Evolutionary conservation across 2,329 filamentous ascomycete genomes (phyloP).

Genomic region (Conoideocrella luteorostrata): DNA sequence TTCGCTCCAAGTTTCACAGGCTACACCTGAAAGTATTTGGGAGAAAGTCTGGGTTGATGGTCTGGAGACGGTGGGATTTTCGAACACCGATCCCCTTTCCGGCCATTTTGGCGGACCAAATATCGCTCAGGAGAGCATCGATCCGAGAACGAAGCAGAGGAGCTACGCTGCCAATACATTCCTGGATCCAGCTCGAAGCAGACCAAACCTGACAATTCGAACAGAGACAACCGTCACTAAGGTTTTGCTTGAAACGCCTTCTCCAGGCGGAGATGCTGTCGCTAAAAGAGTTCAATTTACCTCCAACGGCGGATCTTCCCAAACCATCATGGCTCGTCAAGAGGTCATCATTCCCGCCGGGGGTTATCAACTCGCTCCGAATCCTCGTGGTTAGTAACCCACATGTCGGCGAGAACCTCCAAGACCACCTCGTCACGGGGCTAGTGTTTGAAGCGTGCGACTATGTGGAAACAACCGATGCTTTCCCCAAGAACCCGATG

Average conservation of each 20-base stretch:
- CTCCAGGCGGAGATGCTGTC: neutral
- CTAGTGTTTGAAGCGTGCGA: slow-evolving; percentile 10
- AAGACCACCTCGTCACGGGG: slow-evolving; percentile 25
- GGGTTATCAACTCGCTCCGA: slow-evolving; percentile 34
- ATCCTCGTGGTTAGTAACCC: slow-evolving; percentile 30
- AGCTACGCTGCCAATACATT: slow-evolving; percentile 27
- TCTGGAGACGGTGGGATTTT: slow-evolving; percentile 26
- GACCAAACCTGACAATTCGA: slow-evolving; percentile 28
- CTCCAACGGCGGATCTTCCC: slow-evolving; percentile 8
- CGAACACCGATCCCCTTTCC: slow-evolving; percentile 13
- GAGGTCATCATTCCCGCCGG: slow-evolving; percentile 38
- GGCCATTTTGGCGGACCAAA: neutral
- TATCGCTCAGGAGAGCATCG: slow-evolving; percentile 15
- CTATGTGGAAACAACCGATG: slow-evolving; percentile 19
- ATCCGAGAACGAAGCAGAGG: slow-evolving; percentile 23
- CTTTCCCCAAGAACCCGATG: slow-evolving; percentile 25
- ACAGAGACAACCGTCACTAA: slow-evolving; percentile 27
- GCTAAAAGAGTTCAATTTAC: slow-evolving; percentile 16
- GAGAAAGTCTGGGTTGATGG: slow-evolving; percentile 31
- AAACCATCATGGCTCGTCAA: slow-evolving; percentile 18
- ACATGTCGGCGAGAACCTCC: slow-evolving; percentile 32
- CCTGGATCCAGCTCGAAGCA: slow-evolving; percentile 21
- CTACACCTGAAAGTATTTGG: slow-evolving; percentile 23
- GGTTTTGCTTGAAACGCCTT: slow-evolving; percentile 18
- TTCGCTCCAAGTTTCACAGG: slow-evolving; percentile 30